These are phyloP conservation scores for Ceratocystis huliohia DNA, from an alignment of 2,329 filamentous ascomycete species.

Conservation along the genomic window DNA sequence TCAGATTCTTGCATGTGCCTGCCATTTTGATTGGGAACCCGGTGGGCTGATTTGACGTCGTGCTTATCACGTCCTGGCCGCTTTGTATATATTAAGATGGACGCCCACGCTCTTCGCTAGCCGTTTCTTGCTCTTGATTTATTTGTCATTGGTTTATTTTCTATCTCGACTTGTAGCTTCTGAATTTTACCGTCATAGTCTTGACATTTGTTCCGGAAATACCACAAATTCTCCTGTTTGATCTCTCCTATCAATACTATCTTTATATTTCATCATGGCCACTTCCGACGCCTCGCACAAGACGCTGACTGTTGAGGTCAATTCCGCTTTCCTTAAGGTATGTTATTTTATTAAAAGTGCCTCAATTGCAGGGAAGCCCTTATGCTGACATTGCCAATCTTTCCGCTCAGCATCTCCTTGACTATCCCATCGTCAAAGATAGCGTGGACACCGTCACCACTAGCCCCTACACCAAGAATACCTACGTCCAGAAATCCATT, in stretches of 20 bases:
- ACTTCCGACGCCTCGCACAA: slow-evolving; percentile 24
- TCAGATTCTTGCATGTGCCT: slow-evolving; percentile 13
- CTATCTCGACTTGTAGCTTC: not conserved
- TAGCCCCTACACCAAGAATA: slow-evolving; percentile 64
- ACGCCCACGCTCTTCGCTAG: not conserved
- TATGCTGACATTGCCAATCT: not conserved
- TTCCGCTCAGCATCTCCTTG: slow-evolving; percentile 56
- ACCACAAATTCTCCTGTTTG: not conserved
- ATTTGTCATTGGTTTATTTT: not conserved
- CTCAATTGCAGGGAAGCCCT: not conserved
- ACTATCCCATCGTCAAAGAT: slow-evolving; percentile 74
- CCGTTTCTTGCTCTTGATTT: not conserved
- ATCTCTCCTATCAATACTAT: not conserved
- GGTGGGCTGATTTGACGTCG: not conserved
- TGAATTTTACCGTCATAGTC: not conserved
- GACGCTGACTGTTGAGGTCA: slow-evolving; percentile 23
- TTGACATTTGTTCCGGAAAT: not conserved
- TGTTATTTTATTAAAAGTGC: slow-evolving; percentile 17
- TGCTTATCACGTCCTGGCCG: slow-evolving; percentile 1
- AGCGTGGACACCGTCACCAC: slow-evolving; percentile 36
- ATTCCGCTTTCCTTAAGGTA: slow-evolving; percentile 41
- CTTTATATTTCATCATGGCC: slow-evolving; percentile 27
- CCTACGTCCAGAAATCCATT: slow-evolving; percentile 72
- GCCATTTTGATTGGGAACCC: not conserved
- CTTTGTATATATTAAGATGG: not conserved